These are phyloP conservation scores for Tuber magnatum DNA, from an alignment of 495 filamentous ascomycete species.

Conservation along the genomic window DNA sequence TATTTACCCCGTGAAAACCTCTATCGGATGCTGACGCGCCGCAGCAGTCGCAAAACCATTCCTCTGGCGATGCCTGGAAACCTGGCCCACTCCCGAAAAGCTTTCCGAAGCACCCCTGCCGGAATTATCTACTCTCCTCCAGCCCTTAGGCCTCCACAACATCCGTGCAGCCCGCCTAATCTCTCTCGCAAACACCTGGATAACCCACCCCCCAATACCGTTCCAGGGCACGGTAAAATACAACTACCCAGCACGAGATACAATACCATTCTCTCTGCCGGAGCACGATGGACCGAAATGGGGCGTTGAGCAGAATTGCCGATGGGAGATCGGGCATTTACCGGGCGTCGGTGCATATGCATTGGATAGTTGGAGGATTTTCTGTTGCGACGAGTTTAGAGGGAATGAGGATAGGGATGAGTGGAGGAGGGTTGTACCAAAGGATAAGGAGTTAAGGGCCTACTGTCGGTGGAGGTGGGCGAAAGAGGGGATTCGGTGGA, in stretches of 20 bases:
- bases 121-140: conserved; percentile 59
- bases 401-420: conserved; percentile 57
- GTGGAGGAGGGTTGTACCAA: conserved; percentile 79
- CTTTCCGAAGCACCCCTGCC: conserved; percentile 55
- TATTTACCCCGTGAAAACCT: neutral
- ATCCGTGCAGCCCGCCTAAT: conserved; percentile 56
- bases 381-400: conserved; percentile 73
- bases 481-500: conserved; percentile 75
- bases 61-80: conserved; percentile 59
- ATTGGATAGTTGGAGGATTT: conserved; percentile 88
- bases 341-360: conserved; percentile 80
- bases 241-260: conserved; percentile 56
- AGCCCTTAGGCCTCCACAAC: conserved; percentile 67
- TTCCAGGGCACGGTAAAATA: conserved; percentile 57
- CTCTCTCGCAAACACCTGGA: conserved; percentile 62
- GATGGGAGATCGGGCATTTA: conserved; percentile 80
- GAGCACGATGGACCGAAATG: conserved; percentile 38
- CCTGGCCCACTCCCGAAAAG: conserved; percentile 59
- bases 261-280: conserved; percentile 12
- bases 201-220: conserved; percentile 54
- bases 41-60: conserved; percentile 62
- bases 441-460: conserved; percentile 82
- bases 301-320: conserved; percentile 25
- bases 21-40: neutral
- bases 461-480: conserved; percentile 89